A percentile compares a stretch with the other conserved stretches of the same genome.
phyloP scores from a whole-genome alignment of 75 land plant species.

The Ceratopteris richardii region DNA sequence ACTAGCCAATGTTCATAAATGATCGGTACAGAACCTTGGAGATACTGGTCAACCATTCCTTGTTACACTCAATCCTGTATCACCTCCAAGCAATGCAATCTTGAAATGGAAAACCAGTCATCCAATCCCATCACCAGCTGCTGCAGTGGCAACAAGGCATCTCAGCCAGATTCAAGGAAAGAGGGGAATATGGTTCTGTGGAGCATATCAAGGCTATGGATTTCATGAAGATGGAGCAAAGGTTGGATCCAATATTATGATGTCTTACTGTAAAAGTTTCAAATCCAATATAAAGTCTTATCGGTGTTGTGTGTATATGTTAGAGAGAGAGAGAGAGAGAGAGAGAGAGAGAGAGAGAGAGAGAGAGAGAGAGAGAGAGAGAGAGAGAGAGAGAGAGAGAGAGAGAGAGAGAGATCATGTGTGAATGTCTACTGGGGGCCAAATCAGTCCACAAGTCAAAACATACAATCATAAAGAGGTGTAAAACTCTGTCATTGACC shows the following conservation, averaged over 20 bases:
- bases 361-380: no score
- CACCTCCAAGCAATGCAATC: constrained; percentile 36
- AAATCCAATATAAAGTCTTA: neutral
- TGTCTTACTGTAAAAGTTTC: neutral
- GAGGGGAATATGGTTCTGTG: constrained; percentile 92
- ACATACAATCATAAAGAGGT: no score
- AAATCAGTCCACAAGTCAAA: no score
- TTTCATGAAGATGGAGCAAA: constrained; percentile 96
- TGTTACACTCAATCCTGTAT: constrained; percentile 77
- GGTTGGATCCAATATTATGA: constrained; percentile 35
- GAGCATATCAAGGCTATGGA: constrained; percentile 97
- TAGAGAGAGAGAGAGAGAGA: no score
- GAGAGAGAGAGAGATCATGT: no score
- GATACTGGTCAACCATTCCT: constrained; percentile 63
- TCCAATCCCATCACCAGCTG: constrained; percentile 87
- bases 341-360: no score
- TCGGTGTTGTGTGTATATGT: no score
- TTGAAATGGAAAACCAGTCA: constrained; percentile 77
- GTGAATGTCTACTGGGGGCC: no score
- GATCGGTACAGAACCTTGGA: constrained; percentile 83
- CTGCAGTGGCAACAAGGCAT: constrained; percentile 63
- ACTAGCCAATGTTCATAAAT: no score
- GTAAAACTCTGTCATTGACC: no score
- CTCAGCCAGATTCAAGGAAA: constrained; percentile 67
- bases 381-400: no score